Base-by-base conservation (phyloP, 2,329 filamentous ascomycete genomes). In the Sordariomycetes sp. region DNA sequence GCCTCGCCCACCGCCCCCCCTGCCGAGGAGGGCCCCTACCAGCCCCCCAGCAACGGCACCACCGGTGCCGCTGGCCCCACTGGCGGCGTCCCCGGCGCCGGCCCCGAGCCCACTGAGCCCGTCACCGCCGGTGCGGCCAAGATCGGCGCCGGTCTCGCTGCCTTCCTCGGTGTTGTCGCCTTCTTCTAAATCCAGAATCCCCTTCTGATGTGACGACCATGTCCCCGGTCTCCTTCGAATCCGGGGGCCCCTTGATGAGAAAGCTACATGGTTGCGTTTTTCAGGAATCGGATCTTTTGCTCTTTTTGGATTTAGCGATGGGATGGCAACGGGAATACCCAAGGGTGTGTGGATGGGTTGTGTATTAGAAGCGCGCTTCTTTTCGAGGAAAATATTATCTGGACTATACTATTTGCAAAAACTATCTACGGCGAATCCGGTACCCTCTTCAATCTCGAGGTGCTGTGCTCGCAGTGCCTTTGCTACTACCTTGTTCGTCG, bases 121-220 rank as follows among this genome's bases (percentile, higher is more conserved):
- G 61, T 62, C 60, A 77, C 79, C 58, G 78, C 76, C 61, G 78
- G 75, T 71, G 81, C 79, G 62, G 77, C 72, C 74, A 80, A 79
- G 74, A 70, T 70, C 62, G 77, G 72, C 65, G 69, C 82, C 64
- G 81, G 80, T 50, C 81, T 79, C 61, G 81, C 77, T 60, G 78
- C 74, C 63, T 77, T 85, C 64, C 81, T 78, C 64, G 81, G 77
- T 74, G 68, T 83, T 63, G 72, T 84, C 68, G 82, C 77, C 66
- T 68, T 84, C 66, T 75, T 82, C 73, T 83, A 82, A 79, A 76
- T 74, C 68, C 62, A 62, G 62, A 22, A 53, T 45, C 8, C 45
- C n/a, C 55, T 28, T 32, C 50, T 48, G 42, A 57, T 22, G 53
- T 45, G 7, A 57, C 55, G 55, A 50, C 45, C 45, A 50, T 50